Evolutionary conservation across 2,329 filamentous ascomycete species (phyloP).

Genomic region (Aureobasidium leucospermi): DNA sequence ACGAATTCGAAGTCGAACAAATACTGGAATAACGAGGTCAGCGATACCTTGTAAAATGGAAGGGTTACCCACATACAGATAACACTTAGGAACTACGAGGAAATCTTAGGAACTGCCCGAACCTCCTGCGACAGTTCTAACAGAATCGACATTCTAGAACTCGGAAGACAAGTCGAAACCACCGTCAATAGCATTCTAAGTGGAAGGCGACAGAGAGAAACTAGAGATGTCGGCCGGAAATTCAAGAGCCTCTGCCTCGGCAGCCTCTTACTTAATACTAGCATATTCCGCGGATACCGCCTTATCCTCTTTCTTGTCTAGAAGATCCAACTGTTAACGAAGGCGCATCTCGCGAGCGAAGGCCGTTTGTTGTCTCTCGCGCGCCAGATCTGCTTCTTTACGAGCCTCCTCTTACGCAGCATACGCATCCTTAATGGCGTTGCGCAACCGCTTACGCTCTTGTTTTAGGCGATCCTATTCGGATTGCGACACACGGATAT

Average conservation of each 20-base stretch:
- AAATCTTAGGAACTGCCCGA: constrained; percentile 2
- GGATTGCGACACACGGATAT: neutral
- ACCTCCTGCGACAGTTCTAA: neutral
- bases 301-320: neutral
- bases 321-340: neutral
- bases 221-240: neutral
- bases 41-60: no score
- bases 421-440: neutral
- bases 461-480: neutral
- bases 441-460: neutral
- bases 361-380: neutral
- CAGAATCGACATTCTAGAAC: neutral
- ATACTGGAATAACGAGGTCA: constrained; percentile 6
- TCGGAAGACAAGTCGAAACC: neutral
- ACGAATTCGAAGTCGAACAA: neutral
- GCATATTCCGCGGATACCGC: neutral
- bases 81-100: neutral
- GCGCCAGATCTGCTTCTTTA: neutral
- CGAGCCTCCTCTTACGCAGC: neutral
- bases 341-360: neutral
- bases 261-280: neutral
- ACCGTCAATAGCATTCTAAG: neutral
- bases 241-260: neutral
- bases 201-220: neutral
- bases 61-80: neutral